Evolutionary conservation across 2,329 filamentous ascomycete genomes (phyloP), one percentile per base, ranked within the genome.

Genomic region (Colletotrichum neosansevieriae): DNA sequence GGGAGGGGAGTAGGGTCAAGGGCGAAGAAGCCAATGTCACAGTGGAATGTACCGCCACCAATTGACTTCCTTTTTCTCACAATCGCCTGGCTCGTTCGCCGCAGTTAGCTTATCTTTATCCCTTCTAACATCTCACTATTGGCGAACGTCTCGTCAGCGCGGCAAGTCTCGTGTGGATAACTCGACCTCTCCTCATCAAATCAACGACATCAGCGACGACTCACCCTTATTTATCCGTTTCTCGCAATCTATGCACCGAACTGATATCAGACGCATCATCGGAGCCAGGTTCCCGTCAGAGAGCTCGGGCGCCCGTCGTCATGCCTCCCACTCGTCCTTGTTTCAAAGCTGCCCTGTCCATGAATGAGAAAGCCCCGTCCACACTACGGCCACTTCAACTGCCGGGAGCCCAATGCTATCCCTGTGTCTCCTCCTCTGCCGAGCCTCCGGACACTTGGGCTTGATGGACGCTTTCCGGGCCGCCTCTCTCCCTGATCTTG

Each of bases 261-360:
- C 42, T 51, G 19, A 51, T 38, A 57, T 63, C 64, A 67, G 59
- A 63, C 59, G 59, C 45, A 63, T 63, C 58, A 50, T 42, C 29
- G 51, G 51, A 44, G 53, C 65, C 58, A 53, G 65, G 60, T 51
- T 68, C 29, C 47, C 53, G 53, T 49, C 32, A 59, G 60, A 64
- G 64, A 64, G 60, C 60, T 68, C 60, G 65, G 60, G 53, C 65
- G 40, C 53, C 32, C 53, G 45, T 67, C 64, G 59, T 64, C 60
- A 68, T 68, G 65, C 65, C 60, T 67, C 45, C 47, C 38, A 49
- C 45, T 64, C 53, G 53, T 53, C 53, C 60, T 45, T 68, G 65
- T 68, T 68, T 68, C 65, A 68, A 67, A 53, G 49, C 45, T 47
- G 65, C 65, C 65, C 65, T 64, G 38, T 42, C 54, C 65, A 68